Evolutionary conservation across 257 asterid genomes (phyloP).

Genomic region (Nicotiana paniculata): DNA sequence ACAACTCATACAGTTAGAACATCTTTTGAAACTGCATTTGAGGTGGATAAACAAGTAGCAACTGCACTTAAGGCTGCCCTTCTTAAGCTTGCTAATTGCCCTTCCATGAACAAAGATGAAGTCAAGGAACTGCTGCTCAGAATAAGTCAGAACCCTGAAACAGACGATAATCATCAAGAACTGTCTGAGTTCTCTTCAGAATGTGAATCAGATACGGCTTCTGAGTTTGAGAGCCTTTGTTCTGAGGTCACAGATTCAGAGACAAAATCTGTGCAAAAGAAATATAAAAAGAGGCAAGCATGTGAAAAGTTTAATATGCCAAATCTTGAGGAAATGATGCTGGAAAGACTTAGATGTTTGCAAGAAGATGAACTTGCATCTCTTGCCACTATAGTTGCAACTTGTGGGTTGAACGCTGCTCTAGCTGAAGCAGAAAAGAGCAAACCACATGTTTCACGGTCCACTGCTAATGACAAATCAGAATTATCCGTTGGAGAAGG

Average conservation of each 20-base stretch:
- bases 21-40: conserved; percentile 78
- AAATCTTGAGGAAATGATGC: conserved; percentile 65
- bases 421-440: conserved; percentile 38
- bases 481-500: conserved; percentile 26
- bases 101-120: conserved; percentile 60
- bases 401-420: conserved; percentile 85
- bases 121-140: conserved; percentile 64
- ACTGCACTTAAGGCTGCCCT: conserved; percentile 80
- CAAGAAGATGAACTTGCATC: conserved; percentile 88
- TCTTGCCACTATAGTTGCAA: conserved; percentile 92
- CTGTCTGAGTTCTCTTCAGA: conserved; percentile 36
- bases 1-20: conserved; percentile 61
- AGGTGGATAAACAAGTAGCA: conserved; percentile 94
- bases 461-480: conserved; percentile 9
- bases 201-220: conserved; percentile 46
- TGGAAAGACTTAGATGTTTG: conserved; percentile 64
- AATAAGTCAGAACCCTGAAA: conserved; percentile 81
- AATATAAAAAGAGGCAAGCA: conserved; percentile 22
- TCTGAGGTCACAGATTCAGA: not conserved
- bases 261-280: conserved; percentile 19
- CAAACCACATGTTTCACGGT: conserved; percentile 17
- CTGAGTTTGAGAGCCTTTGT: conserved; percentile 28
- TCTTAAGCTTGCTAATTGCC: conserved; percentile 62
- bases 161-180: conserved; percentile 31
- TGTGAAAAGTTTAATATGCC: conserved; percentile 33